Conservation (phyloP, 805 yeast genomes). For the Metschnikowia reukaufii region DNA sequence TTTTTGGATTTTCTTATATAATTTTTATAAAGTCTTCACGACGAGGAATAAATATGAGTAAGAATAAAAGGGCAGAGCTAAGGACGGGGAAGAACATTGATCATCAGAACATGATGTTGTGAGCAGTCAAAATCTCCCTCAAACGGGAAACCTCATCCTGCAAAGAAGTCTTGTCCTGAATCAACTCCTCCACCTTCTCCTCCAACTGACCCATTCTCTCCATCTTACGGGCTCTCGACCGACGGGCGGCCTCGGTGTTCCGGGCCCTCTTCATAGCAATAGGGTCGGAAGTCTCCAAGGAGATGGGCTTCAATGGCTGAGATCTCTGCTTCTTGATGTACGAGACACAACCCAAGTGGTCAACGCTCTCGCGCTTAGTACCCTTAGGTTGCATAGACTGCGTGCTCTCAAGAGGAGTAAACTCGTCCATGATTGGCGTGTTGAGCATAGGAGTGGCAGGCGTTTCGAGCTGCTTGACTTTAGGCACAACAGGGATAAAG, state of each 20-base stretch:
- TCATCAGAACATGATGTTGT: constrained; percentile 16
- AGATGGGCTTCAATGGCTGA: constrained; percentile 70
- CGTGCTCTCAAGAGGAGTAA: background rate
- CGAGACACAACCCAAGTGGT: constrained; percentile 71
- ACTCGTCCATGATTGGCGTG: constrained; percentile 15
- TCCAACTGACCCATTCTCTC: constrained; percentile 85
- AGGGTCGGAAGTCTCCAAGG: constrained; percentile 55
- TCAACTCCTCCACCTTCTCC: constrained; percentile 64
- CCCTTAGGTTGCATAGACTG: background rate
- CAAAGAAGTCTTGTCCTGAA: constrained; percentile 57
- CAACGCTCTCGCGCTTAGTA: constrained; percentile 42
- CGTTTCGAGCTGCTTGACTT: constrained; percentile 29
- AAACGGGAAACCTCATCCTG: constrained; percentile 65
- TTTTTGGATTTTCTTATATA: background rate
- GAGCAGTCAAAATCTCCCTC: constrained; percentile 42
- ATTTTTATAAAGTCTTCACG: background rate
- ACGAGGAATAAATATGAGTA: background rate
- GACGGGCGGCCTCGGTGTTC: constrained; percentile 96
- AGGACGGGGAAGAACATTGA: background rate
- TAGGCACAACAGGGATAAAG: constrained; percentile 18
- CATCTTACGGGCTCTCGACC: constrained; percentile 91
- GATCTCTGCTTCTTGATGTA: constrained; percentile 78
- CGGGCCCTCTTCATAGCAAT: constrained; percentile 85
- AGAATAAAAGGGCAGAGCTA: background rate
- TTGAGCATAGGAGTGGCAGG: constrained; percentile 20